Percentiles rank a stretch among this genome's conserved stretches.
Evolutionary conservation across 2,329 filamentous ascomycete species (phyloP).

Genomic region (Phialemonium atrogriseum): DNA sequence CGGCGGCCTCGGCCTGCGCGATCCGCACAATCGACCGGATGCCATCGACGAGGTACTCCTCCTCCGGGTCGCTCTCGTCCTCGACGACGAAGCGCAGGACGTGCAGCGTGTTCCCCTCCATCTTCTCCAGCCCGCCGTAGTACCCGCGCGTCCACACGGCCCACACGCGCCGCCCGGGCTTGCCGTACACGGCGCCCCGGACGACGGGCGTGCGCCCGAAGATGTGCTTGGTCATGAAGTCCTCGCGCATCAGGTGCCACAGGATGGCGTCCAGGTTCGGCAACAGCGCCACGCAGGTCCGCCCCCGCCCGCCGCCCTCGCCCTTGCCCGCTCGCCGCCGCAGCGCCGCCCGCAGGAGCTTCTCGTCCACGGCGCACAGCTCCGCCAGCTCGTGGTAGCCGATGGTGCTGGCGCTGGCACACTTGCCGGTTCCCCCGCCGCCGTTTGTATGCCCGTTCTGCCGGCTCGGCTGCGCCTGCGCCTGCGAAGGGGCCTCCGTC

Average conservation of each 20-base stretch:
- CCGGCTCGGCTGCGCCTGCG: conserved; percentile 14
- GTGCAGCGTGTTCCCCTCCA: conserved; percentile 59
- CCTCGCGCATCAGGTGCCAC: conserved; percentile 77
- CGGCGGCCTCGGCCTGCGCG: conserved; percentile 61
- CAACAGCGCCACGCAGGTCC: conserved; percentile 54
- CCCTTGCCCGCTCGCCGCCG: conserved; percentile 12
- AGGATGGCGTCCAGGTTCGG: conserved; percentile 60
- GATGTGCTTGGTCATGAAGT: conserved; percentile 62
- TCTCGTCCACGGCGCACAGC: conserved; percentile 57
- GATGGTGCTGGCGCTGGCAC: conserved; percentile 32
- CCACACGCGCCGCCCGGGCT: conserved; percentile 55
- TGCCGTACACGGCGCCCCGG: conserved; percentile 61
- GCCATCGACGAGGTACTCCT: conserved; percentile 37
- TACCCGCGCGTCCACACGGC: conserved; percentile 64
- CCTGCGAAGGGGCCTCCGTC: not conserved
- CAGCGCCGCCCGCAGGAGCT: conserved; percentile 49
- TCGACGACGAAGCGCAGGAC: conserved; percentile 64
- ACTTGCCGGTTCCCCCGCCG: conserved; percentile 6
- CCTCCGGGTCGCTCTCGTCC: conserved; percentile 30
- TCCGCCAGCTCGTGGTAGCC: conserved; percentile 50
- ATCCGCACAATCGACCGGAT: conserved; percentile 56
- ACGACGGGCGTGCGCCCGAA: conserved; percentile 47
- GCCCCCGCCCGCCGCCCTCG: conserved; percentile 24
- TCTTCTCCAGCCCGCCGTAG: conserved; percentile 43
- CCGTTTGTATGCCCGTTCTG: too few relatives aligned